A percentile compares a stretch with the other conserved stretches of the same genome.
Conservation (phyloP, 805 yeast genomes). For the Pichia gijzeniarum region DNA sequence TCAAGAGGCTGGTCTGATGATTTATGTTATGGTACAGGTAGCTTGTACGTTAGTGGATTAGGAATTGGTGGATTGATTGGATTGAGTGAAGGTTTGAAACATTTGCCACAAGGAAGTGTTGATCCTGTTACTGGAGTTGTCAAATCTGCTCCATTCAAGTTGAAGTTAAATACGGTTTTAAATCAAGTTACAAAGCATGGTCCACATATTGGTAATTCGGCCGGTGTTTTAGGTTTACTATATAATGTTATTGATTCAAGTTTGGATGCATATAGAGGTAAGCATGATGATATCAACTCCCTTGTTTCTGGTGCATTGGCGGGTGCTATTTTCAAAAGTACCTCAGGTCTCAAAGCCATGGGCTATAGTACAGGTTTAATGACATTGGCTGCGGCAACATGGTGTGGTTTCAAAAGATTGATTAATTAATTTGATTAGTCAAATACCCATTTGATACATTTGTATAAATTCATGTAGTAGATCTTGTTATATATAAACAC, state of each 20-base stretch:
- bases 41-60: constrained; percentile 79
- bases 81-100: constrained; percentile 74
- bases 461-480: no score
- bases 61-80: constrained; percentile 91
- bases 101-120: constrained; percentile 53
- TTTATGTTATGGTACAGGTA: constrained; percentile 95
- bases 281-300: constrained; percentile 82
- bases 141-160: constrained; percentile 65
- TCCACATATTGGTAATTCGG: constrained; percentile 90
- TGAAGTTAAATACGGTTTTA: constrained; percentile 81
- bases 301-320: constrained; percentile 84
- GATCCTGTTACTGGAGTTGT: constrained; percentile 50
- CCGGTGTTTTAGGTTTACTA: constrained; percentile 87
- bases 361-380: constrained; percentile 75
- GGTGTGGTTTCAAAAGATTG: constrained; percentile 75
- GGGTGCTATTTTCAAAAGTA: constrained; percentile 85
- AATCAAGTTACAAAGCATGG: constrained; percentile 94
- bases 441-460: not conserved
- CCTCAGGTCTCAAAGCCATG: constrained; percentile 83
- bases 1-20: constrained; percentile 98
- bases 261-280: constrained; percentile 76
- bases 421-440: constrained; percentile 7
- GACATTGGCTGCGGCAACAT: constrained; percentile 86
- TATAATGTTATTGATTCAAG: constrained; percentile 81
- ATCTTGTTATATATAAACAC: not conserved